Percentiles rank a stretch among this genome's conserved stretches.
Conservation (phyloP, 441 rosid species). For the Mallotus japonicus region DNA sequence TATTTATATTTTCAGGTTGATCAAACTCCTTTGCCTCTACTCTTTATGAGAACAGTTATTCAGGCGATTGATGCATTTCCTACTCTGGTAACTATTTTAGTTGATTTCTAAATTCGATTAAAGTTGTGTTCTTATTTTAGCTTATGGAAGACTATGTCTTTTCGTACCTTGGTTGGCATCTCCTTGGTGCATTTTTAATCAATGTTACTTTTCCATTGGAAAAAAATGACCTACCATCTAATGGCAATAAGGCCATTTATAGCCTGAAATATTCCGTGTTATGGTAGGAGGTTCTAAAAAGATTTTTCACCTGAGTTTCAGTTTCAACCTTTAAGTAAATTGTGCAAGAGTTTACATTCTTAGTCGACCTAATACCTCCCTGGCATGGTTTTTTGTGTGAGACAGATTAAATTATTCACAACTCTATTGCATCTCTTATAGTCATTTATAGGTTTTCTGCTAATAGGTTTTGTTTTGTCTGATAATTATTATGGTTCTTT, state of each 20-base stretch:
- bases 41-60: conserved; percentile 98
- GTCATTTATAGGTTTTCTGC: not conserved
- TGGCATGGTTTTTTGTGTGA: not conserved
- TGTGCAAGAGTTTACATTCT: not conserved
- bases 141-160: not conserved
- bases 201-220: not conserved
- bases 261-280: not conserved
- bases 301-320: not conserved
- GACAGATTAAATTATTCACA: not conserved
- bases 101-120: not conserved
- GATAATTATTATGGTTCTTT: not conserved
- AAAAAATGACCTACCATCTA: not conserved
- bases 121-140: not conserved
- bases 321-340: not conserved
- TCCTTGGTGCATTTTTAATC: not conserved
- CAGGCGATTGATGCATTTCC: conserved; percentile 99
- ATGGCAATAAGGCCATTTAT: not conserved
- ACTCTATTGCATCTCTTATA: not conserved
- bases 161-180: not conserved
- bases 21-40: conserved; percentile 84
- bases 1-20: conserved; percentile 67
- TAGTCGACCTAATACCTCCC: not conserved
- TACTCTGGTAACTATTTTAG: conserved; percentile 58
- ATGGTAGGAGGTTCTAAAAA: not conserved
- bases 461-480: not conserved